Conservation (phyloP, 441 rosid species). For the Capsella rubella region DNA sequence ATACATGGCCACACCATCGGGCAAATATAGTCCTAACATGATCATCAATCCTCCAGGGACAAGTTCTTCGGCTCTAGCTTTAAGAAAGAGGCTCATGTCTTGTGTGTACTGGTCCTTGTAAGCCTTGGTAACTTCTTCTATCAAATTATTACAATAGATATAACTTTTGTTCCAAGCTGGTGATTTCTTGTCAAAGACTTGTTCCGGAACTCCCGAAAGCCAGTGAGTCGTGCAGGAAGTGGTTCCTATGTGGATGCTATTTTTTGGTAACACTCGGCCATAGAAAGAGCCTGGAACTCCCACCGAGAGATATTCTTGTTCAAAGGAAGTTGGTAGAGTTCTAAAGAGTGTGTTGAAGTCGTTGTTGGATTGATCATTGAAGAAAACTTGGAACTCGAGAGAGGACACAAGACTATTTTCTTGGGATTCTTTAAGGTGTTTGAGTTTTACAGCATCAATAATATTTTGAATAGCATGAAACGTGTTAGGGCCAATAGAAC, state of each 20-base stretch:
- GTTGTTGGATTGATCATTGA: conserved; percentile 31
- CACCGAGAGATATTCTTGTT: conserved; percentile 29
- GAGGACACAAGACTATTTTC: neutral
- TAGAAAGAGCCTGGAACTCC: conserved; percentile 48
- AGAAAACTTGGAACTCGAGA: conserved; percentile 36
- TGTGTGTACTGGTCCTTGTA: conserved; percentile 33
- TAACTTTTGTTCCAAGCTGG: conserved; percentile 45
- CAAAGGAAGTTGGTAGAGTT: conserved; percentile 14
- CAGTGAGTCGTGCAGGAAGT: conserved; percentile 40
- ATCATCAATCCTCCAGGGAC: conserved; percentile 45
- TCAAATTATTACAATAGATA: conserved; percentile 27
- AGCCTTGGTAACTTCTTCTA: conserved; percentile 38
- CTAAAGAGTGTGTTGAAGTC: conserved; percentile 46
- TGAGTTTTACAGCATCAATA: conserved; percentile 18
- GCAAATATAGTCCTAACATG: conserved; percentile 38
- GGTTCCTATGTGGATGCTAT: conserved; percentile 19
- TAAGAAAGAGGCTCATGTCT: conserved; percentile 45
- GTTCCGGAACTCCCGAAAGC: conserved; percentile 41
- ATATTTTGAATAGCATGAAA: conserved; percentile 31
- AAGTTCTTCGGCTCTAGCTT: conserved; percentile 48
- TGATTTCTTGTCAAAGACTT: conserved; percentile 22
- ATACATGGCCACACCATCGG: conserved; percentile 34
- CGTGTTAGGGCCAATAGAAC: conserved; percentile 38
- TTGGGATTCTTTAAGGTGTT: neutral
- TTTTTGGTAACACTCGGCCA: conserved; percentile 42